Base-by-base conservation (phyloP, 2,329 filamentous ascomycete genomes). In the Hymenoscyphus fraxineus region DNA sequence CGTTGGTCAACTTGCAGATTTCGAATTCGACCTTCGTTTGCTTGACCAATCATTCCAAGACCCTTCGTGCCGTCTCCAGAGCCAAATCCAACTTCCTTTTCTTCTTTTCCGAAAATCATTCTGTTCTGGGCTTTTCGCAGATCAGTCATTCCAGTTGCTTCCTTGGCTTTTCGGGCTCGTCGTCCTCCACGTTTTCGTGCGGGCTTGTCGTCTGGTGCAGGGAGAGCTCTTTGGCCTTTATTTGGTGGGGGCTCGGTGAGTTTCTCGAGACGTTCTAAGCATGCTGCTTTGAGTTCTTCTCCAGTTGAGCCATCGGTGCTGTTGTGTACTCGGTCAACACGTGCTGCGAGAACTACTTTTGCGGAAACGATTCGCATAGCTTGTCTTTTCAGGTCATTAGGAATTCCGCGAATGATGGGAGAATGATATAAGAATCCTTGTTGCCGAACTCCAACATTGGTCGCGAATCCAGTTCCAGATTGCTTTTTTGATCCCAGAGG, bases 141-240 rank as follows among this genome's bases (percentile, higher is more conserved):
- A 63, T 99, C 95, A 0, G 95, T 99, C 92, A 97, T 96, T 66
- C 95, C 94, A 6, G 92, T 92, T 3, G 94, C 93, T 77, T 97
- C 95, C 83, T 99, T 99, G 66, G 94, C 94, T 77, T 97, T 97
- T 64, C 95, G 83, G 13, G 93, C 95, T 69, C 93, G 84, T 63
- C 94, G 84, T 60, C 95, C 95, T 77, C 95, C 95, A 69, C 95
- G 90, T 77, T 99, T 99, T 40, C 93, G 85, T 0, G 91, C 88
- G 1, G 93, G 95, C 77, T 98, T 99, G 78, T 99, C 95, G 74
- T 98, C 95, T 0, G 95, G 95, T 0, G 92, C 91, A 0, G 94
- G 94, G 0, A 98, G 84, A 0, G 95, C 95, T 66, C 92, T 88
- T 16, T 87, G 85, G 2, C 93, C 93, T 74, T 95, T 93, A 79